These are phyloP conservation scores for Kwoniella europaea DNA, from an alignment of 768 basidiomycete genomes.

Conservation along the genomic window DNA sequence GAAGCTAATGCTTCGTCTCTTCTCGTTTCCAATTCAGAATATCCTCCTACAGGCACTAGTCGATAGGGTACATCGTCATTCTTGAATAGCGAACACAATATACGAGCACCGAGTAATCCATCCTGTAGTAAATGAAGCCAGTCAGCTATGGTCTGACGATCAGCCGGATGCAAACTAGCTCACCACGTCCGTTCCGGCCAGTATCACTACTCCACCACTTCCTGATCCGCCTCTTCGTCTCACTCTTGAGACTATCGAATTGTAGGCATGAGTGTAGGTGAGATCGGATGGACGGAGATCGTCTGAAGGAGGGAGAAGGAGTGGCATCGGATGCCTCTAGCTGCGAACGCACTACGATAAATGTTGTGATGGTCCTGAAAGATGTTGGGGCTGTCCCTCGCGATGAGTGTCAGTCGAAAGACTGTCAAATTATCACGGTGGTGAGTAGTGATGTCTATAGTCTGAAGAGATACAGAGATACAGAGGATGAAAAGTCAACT, in stretches of 20 bases:
- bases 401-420: too few species aligned
- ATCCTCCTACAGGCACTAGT: constrained; percentile 85
- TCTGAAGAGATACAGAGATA: too few species aligned
- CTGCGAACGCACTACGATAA: too few species aligned
- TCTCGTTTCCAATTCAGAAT: constrained; percentile 72
- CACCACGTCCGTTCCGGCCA: constrained; percentile 54
- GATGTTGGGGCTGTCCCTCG: too few species aligned
- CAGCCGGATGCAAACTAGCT: not conserved
- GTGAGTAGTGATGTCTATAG: too few species aligned
- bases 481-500: too few species aligned
- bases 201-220: constrained; percentile 54
- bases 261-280: constrained; percentile 56
- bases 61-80: constrained; percentile 93
- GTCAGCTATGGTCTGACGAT: not conserved
- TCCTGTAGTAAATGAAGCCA: constrained; percentile 61
- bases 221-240: constrained; percentile 45
- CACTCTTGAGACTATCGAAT: constrained; percentile 53
- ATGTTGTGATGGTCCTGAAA: too few species aligned
- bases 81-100: constrained; percentile 84
- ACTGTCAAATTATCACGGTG: too few species aligned
- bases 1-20: constrained; percentile 70
- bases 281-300: constrained; percentile 48
- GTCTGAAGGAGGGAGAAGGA: constrained; percentile 53
- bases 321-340: constrained; percentile 44
- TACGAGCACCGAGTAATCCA: constrained; percentile 84